Evolutionary conservation across 2,329 filamentous ascomycete species (phyloP).

Genomic region (Capronia epimyces): DNA sequence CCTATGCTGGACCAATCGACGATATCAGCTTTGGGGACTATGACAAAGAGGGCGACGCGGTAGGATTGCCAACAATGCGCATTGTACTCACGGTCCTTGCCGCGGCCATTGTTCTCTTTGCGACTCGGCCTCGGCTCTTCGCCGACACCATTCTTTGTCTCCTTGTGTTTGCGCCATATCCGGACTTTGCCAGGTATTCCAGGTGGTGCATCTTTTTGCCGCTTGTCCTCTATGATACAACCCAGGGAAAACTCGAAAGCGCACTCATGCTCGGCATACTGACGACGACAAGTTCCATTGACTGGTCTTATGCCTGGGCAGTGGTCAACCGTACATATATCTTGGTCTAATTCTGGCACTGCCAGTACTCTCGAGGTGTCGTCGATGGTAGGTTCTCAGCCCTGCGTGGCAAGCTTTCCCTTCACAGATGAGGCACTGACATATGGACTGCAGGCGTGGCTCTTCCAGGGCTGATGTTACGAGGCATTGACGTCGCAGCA

Average conservation of each 20-base stretch:
- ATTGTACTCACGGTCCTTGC: background rate
- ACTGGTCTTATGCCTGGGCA: background rate
- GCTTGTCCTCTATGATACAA: background rate
- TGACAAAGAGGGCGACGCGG: background rate
- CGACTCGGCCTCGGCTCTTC: background rate
- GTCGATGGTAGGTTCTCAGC: background rate
- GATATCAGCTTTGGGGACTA: background rate
- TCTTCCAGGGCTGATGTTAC: too few relatives aligned
- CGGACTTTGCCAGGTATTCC: background rate
- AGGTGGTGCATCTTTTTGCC: conserved; percentile 6
- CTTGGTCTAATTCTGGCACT: background rate
- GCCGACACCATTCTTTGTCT: conserved; percentile 1
- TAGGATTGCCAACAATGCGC: background rate
- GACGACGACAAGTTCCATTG: background rate
- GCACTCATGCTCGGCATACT: background rate
- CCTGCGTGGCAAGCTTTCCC: too few relatives aligned
- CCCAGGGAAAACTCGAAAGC: conserved; percentile 1
- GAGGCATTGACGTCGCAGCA: too few relatives aligned
- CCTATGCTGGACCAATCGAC: background rate
- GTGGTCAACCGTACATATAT: background rate
- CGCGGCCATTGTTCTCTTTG: background rate
- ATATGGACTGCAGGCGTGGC: background rate
- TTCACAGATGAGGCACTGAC: background rate
- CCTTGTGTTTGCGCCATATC: conserved; percentile 4
- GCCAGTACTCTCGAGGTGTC: background rate